Evolutionary conservation across 1,284 basidiomycete species (phyloP).

Genomic region (Pulchroboletus neoregius): DNA sequence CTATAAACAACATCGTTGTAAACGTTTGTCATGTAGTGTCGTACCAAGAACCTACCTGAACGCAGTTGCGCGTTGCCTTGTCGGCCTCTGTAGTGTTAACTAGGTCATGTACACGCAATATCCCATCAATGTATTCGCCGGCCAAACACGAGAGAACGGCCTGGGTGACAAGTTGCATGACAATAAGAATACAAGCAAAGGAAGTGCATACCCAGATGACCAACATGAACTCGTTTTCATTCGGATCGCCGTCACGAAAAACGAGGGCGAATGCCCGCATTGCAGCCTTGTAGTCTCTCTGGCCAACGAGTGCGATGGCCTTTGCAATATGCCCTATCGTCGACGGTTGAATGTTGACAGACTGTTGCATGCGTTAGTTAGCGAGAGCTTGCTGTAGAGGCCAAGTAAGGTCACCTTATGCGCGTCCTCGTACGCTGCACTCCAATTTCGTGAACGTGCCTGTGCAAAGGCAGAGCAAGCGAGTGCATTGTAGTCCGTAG

Average conservation of each 20-base stretch:
- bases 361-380: neutral
- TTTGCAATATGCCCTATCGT: slow-evolving; percentile 8
- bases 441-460: slow-evolving; percentile 6
- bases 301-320: slow-evolving; percentile 1
- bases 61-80: neutral
- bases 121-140: slow-evolving; percentile 4
- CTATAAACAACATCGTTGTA: neutral
- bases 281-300: slow-evolving; percentile 5
- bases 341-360: slow-evolving; percentile 1
- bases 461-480: slow-evolving; percentile 4
- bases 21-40: neutral
- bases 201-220: slow-evolving; percentile 3
- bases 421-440: slow-evolving; percentile 3
- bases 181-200: neutral
- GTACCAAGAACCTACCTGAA: neutral
- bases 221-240: slow-evolving; percentile 4
- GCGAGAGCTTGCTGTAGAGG: neutral
- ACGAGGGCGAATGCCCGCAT: slow-evolving; percentile 6
- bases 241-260: slow-evolving; percentile 3
- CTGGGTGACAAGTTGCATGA: neutral
- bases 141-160: slow-evolving; percentile 4
- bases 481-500: slow-evolving; percentile 4
- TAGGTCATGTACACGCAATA: slow-evolving; percentile 4
- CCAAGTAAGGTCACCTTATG: slow-evolving; percentile 3
- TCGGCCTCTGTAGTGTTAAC: neutral